Conservation (phyloP, 2,329 filamentous ascomycete genomes). For the Ophiostoma piceae region DNA sequence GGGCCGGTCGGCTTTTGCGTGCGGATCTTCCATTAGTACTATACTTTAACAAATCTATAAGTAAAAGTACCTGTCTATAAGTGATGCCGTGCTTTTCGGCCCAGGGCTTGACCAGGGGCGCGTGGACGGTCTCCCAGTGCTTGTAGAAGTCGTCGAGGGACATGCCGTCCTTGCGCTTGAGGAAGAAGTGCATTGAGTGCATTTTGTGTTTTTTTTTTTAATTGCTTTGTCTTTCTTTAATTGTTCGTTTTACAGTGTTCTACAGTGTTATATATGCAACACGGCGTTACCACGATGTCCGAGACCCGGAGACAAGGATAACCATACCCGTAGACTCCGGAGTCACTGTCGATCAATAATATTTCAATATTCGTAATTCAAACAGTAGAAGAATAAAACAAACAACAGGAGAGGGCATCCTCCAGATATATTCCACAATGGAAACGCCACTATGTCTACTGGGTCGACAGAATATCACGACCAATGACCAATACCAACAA, state of each 20-base stretch:
- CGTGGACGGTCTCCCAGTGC: constrained; percentile 35
- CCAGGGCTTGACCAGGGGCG: constrained; percentile 34
- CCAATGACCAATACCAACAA: background rate
- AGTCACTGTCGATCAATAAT: too few relatives aligned
- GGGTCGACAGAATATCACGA: background rate
- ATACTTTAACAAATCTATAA: too few relatives aligned
- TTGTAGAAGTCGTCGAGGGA: constrained; percentile 34
- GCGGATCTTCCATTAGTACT: background rate
- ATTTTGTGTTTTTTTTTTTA: background rate
- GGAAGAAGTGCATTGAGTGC: constrained; percentile 20
- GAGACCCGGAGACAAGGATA: constrained; percentile 1
- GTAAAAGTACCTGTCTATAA: constrained; percentile 32
- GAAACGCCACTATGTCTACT: constrained; percentile 11
- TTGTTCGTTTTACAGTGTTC: too few relatives aligned
- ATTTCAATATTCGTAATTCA: too few relatives aligned
- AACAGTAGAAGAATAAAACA: background rate
- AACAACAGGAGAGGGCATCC: constrained; percentile 9
- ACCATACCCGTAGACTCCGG: constrained; percentile 1
- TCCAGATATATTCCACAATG: background rate
- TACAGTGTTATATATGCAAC: too few relatives aligned
- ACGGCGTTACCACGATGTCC: background rate
- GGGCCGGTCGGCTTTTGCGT: background rate
- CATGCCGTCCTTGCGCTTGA: constrained; percentile 29
- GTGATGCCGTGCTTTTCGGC: constrained; percentile 34
- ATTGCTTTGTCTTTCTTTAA: too few relatives aligned